Base-by-base conservation (phyloP, 495 filamentous ascomycete genomes). In the Platismatia glauca region DNA sequence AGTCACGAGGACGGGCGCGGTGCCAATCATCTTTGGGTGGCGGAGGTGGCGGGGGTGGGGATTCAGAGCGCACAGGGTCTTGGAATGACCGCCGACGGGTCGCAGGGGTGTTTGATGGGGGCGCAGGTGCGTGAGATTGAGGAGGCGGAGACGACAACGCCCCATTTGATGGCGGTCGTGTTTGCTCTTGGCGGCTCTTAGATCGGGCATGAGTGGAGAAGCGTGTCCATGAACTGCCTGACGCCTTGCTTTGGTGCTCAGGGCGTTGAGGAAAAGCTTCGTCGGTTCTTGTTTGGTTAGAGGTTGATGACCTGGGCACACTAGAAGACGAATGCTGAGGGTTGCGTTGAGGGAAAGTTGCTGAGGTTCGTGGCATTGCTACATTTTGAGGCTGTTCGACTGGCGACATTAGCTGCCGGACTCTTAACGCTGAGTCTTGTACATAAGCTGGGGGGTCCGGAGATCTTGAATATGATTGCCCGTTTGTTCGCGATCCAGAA, bases 21-120 rank as follows among this genome's bases (percentile, higher is more conserved):
- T 61, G 61, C 64, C 64, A 68, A 5, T 62, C 59, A 34, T 70
- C 68, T 52, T 70, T 70, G 6, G 68, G 68, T 33, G 68, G 68
- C 5, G 66, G 66, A 29, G 68, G 66, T 2, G 68, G 68, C 29
- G 68, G 68, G 16, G 64, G 63, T 20, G 68, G 68, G 12, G 66
- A 66, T 15, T 46, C 52, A 11, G 60, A 57, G 57, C 65, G 68
- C 39, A 34, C 34, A 33, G 50, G 29, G n/a, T 27, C 27, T 18
- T 59, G 46, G 34, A 35, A 43, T 13, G 35, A 38, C 8, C 44
- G 57, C 34, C 35, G 55, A 43, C 29, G 24, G 35, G 33, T 41
- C 24, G 55, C 56, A 24, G 57, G 44, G 20, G 15, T 52, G 46
- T 65, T 50, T 38, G 50, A 57, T 64, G 31, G 39, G 41, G 52